Base-by-base conservation (phyloP, 2,329 filamentous ascomycete species). In the Aspergillus viridinutans region DNA sequence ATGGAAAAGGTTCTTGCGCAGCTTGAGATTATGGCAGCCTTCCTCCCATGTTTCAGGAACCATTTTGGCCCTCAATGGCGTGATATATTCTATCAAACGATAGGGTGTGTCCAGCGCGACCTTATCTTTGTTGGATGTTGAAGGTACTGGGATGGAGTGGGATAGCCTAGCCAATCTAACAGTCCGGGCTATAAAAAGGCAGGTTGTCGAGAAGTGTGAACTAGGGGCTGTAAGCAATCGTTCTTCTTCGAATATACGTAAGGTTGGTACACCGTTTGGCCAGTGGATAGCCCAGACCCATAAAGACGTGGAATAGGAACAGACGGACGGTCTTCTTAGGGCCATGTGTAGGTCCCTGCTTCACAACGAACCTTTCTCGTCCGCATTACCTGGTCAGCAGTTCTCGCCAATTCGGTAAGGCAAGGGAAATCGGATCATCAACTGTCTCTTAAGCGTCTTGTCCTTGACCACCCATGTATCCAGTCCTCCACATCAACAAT, bases 321-420 rank as follows among this genome's bases (percentile, higher is more conserved):
- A 28, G 58, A 56, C 14, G 65, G 67, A 54, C 66, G 69, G 23
- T 67, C 62, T 42, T 65, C 56, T 47, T 64, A 55, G n/a, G 69
- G 57, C 67, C 64, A 71, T 35, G 60, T 59, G 58, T 69, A 72
- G 17, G 67, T 65, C 6, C 55, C 65, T 14, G 60, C 68, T 51
- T 72, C 67, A 58, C 62, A 70, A 26, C 53, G 52, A 35, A 69
- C 49, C 52, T 70, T 69, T 72, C 56, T 70, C 67, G 57, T 69
- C 67, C 10, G 52, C 55, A 53, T 69, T 71, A 10, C 65, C 65
- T 17, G 67, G 62, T 23, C 56, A 38, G 45, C 56, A 60, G 1
- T 50, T 50, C 20, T 71, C 66, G 2, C 63, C 68, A 4, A 67
- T 50, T 8, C 58, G 58, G 49, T 69, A 67, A 7, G 65, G 67